Evolutionary conservation across 768 basidiomycete species (phyloP).

Genomic region (Leccinellum albellum): DNA sequence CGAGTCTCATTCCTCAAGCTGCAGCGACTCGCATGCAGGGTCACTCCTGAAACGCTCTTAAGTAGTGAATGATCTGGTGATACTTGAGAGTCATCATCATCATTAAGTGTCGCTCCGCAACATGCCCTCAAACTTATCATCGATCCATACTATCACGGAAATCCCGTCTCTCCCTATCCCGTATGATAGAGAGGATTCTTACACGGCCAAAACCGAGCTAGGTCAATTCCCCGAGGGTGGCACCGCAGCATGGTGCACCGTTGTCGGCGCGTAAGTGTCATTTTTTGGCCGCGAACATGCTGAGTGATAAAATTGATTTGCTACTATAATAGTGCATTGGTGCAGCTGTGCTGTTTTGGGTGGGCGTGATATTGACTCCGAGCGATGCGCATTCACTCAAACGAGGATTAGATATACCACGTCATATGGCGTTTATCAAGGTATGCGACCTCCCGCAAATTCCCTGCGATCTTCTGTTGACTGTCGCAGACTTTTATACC

Average conservation of each 20-base stretch:
- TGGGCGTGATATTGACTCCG: neutral
- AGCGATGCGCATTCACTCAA: neutral
- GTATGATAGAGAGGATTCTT: neutral
- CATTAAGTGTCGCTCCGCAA: neutral
- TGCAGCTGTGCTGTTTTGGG: slow-evolving; percentile 35
- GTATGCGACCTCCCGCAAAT: slow-evolving; percentile 5
- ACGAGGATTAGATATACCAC: slow-evolving; percentile 27
- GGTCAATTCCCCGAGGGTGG: slow-evolving; percentile 29
- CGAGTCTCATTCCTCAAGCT: neutral
- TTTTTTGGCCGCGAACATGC: neutral
- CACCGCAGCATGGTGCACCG: slow-evolving; percentile 21
- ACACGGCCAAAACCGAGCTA: neutral
- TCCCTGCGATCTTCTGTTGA: neutral
- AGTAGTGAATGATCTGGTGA: neutral
- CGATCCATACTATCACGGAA: neutral
- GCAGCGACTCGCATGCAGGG: neutral
- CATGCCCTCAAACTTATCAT: slow-evolving; percentile 8
- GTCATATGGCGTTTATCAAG: slow-evolving; percentile 43
- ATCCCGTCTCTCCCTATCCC: neutral
- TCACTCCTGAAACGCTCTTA: neutral
- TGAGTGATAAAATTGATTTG: neutral
- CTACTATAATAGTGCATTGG: slow-evolving; percentile 22
- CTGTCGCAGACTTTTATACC: slow-evolving; percentile 36
- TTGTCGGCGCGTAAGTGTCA: slow-evolving; percentile 21
- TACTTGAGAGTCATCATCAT: neutral